A percentile compares a stretch with the other conserved stretches of the same genome.
phyloP scores from a whole-genome alignment of 345 rosid genomes.

The Dimocarpus longan region DNA sequence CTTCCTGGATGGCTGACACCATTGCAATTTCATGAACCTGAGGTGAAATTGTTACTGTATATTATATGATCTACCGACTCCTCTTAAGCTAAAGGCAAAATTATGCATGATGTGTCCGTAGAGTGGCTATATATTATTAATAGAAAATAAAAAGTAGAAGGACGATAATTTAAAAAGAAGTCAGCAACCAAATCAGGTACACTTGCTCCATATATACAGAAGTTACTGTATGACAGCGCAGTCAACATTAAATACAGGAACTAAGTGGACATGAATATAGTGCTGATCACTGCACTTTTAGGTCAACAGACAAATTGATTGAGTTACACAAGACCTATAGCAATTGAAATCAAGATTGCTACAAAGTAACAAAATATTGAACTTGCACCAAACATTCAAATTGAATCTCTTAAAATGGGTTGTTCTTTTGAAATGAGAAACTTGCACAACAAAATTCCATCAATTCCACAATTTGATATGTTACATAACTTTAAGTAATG shows the following conservation, averaged over 20 bases:
- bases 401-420: neutral
- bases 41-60: slow-evolving; percentile 17
- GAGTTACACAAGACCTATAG: too few species aligned
- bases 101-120: neutral
- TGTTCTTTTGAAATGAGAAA: neutral
- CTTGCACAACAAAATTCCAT: slow-evolving; percentile 2
- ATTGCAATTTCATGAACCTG: slow-evolving; percentile 99
- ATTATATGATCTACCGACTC: slow-evolving; percentile 1
- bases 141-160: neutral
- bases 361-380: too few species aligned
- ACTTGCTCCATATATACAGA: neutral
- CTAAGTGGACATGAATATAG: neutral
- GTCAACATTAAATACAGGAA: neutral
- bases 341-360: too few species aligned
- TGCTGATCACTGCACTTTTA: neutral
- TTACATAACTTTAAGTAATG: neutral
- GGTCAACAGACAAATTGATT: neutral
- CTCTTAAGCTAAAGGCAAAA: neutral
- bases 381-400: neutral
- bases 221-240: neutral
- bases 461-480: neutral
- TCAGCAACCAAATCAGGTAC: slow-evolving; percentile 8
- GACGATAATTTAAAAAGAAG: neutral
- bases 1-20: slow-evolving; percentile 96
- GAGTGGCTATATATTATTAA: neutral